These are phyloP conservation scores for Chaetothyriales sp. DNA, from an alignment of 2,329 filamentous ascomycete genomes.

Conservation along the genomic window DNA sequence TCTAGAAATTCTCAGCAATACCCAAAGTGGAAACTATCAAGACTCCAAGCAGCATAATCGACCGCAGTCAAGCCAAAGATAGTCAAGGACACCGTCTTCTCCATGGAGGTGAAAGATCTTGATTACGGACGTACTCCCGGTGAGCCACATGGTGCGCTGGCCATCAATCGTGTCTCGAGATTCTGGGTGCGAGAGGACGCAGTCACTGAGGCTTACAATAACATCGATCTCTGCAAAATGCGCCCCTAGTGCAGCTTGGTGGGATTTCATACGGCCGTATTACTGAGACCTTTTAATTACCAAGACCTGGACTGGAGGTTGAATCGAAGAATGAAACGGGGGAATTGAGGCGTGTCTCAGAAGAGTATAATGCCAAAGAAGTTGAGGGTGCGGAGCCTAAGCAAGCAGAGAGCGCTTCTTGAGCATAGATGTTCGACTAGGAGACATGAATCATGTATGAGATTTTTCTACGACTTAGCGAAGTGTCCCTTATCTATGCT, in stretches of 20 bases:
- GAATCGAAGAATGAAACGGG: too few species aligned
- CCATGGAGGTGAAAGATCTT: conserved; percentile 75
- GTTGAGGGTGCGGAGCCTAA: too few species aligned
- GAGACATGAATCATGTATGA: too few species aligned
- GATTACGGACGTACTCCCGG: conserved; percentile 57
- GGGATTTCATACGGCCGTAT: conserved; percentile 72
- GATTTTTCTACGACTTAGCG: too few species aligned
- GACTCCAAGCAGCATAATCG: conserved; percentile 56
- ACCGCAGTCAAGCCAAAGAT: conserved; percentile 55
- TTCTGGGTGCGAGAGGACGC: conserved; percentile 90
- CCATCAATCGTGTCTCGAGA: conserved; percentile 65
- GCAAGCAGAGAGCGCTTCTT: too few species aligned
- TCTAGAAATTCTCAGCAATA: conserved; percentile 59
- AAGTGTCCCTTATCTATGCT: too few species aligned
- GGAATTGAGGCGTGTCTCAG: too few species aligned
- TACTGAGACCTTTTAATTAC: conserved; percentile 58
- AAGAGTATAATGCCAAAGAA: too few species aligned
- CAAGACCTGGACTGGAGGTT: conserved; percentile 36
- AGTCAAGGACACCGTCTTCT: conserved; percentile 71
- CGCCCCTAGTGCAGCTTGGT: conserved; percentile 60
- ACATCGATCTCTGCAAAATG: conserved; percentile 63
- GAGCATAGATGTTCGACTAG: too few species aligned
- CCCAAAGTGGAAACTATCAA: conserved; percentile 67
- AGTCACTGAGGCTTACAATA: conserved; percentile 59
- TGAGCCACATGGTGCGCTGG: conserved; percentile 60